Percentiles rank a stretch among this genome's conserved stretches.
Evolutionary conservation across 2,329 filamentous ascomycete genomes (phyloP).

Genomic region (Ophiostoma novo-ulmi): DNA sequence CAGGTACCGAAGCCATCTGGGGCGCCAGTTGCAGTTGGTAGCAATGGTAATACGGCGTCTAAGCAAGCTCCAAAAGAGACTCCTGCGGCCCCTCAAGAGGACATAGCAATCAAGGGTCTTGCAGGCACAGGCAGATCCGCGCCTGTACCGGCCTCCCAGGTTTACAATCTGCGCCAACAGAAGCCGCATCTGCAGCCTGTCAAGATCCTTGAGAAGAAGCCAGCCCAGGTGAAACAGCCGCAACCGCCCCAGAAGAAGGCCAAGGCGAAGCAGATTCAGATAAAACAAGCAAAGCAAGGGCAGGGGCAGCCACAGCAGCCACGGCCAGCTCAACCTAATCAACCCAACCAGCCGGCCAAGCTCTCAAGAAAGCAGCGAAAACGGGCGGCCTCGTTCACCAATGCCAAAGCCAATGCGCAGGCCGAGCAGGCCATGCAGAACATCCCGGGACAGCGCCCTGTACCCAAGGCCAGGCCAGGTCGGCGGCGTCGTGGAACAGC

Average conservation of each 20-base stretch:
- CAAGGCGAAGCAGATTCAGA: not conserved
- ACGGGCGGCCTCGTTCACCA: not conserved
- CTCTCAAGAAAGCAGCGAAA: not conserved
- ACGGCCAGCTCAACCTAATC: not conserved
- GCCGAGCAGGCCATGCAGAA: not conserved
- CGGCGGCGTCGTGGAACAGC: not conserved
- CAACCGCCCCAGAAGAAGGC: not conserved
- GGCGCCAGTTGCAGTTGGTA: too few relatives aligned
- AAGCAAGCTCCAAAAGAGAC: not conserved
- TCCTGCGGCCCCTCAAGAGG: not conserved
- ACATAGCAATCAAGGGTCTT: not conserved
- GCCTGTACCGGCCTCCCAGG: not conserved
- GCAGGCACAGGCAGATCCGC: not conserved
- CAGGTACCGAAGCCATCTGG: not conserved
- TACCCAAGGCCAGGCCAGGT: not conserved
- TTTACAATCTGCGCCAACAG: not conserved
- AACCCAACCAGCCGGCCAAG: not conserved
- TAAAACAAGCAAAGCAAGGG: not conserved
- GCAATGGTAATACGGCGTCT: too few relatives aligned
- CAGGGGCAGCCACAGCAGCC: slow-evolving; percentile 6
- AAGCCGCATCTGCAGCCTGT: not conserved
- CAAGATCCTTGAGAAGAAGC: not conserved
- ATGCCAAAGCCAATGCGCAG: not conserved
- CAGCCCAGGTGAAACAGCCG: not conserved
- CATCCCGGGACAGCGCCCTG: not conserved